Percentiles rank a stretch among this genome's conserved stretches.
Evolutionary conservation across 2,329 filamentous ascomycete species (phyloP).

Genomic region (Alternaria panax): DNA sequence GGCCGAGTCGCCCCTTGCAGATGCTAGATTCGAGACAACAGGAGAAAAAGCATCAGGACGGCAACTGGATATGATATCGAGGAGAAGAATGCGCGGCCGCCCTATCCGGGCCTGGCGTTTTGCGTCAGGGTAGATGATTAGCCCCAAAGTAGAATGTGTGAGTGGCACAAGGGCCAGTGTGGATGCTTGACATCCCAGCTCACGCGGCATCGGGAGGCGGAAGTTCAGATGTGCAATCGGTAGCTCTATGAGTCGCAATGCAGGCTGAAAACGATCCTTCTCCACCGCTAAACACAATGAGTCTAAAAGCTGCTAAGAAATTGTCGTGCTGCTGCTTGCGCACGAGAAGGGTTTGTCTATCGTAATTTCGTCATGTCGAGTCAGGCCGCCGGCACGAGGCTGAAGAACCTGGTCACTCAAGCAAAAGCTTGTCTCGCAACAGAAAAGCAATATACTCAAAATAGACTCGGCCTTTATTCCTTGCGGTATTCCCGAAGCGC

Average conservation of each 20-base stretch:
- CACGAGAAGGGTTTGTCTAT: slow-evolving; percentile 4
- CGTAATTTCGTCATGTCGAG: slow-evolving; percentile 9
- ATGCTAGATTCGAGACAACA: background rate
- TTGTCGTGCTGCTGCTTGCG: background rate
- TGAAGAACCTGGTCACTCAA: slow-evolving; percentile 4
- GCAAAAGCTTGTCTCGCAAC: slow-evolving; percentile 13
- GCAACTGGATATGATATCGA: background rate
- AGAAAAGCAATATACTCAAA: slow-evolving; percentile 11
- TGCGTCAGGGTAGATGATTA: background rate
- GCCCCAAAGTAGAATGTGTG: background rate
- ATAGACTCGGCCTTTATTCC: slow-evolving; percentile 12
- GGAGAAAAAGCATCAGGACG: background rate
- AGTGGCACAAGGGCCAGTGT: background rate
- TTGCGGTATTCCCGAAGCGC: slow-evolving; percentile 10
- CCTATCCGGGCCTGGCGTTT: background rate
- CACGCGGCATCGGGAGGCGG: background rate
- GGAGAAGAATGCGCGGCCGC: background rate
- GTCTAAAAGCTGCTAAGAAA: background rate
- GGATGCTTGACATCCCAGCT: slow-evolving; percentile 1
- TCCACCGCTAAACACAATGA: background rate
- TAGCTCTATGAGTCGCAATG: background rate
- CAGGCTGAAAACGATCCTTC: background rate
- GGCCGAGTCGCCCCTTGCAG: background rate
- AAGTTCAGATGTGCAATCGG: background rate
- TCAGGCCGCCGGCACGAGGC: slow-evolving; percentile 5